phyloP scores from a whole-genome alignment of 257 asterid species.

The Apocynum venetum region DNA sequence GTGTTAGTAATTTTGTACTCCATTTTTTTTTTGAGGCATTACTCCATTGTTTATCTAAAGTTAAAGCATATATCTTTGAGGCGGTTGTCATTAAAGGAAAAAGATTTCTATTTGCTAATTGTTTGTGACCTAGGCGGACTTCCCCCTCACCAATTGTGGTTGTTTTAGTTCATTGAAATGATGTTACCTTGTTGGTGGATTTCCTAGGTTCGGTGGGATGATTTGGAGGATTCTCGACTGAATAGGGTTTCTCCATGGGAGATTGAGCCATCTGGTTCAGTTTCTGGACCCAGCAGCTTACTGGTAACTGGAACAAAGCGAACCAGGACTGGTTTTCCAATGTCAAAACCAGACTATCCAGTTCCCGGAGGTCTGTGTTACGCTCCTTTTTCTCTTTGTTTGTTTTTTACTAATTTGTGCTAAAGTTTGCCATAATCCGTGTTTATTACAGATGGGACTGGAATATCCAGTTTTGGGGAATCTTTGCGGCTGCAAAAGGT shows the following conservation, averaged over 20 bases:
- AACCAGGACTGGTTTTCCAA: conserved; percentile 58
- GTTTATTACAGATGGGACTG: conserved; percentile 52
- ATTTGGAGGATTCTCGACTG: conserved; percentile 60
- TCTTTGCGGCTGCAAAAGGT: conserved; percentile 87
- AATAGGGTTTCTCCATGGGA: conserved; percentile 99
- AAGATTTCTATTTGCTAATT: neutral
- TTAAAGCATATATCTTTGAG: neutral
- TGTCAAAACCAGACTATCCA: conserved; percentile 48
- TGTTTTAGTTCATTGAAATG: conserved; percentile 3
- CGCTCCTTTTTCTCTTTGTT: no score
- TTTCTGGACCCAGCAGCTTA: conserved; percentile 58
- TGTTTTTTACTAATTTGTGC: neutral
- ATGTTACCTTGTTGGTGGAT: conserved; percentile 6
- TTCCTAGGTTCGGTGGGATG: conserved; percentile 94
- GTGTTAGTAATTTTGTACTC: neutral
- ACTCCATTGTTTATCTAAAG: no score
- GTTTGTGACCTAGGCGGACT: neutral
- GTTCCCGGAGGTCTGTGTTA: conserved; percentile 43
- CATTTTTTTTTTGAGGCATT: neutral
- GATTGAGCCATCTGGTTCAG: conserved; percentile 64
- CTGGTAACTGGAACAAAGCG: conserved; percentile 68
- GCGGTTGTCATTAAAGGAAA: neutral
- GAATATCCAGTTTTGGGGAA: conserved; percentile 69
- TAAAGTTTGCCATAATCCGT: conserved; percentile 2
- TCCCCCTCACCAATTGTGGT: neutral